Evolutionary conservation across 2,329 filamentous ascomycete genomes (phyloP).

Genomic region (Microsporum ferrugineum): DNA sequence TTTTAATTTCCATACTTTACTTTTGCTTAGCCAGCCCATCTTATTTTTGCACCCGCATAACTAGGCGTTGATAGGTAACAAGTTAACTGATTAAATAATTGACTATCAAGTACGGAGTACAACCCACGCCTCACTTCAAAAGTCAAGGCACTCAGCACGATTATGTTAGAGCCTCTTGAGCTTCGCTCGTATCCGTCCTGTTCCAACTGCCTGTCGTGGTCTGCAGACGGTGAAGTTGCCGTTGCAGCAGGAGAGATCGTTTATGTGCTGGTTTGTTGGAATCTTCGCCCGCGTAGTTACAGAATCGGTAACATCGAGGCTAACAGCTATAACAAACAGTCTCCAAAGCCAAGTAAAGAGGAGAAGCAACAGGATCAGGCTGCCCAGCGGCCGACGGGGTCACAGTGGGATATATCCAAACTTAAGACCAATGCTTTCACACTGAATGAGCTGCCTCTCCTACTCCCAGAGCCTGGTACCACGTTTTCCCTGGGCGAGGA

Average conservation of each 20-base stretch:
- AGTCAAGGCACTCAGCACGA: neutral
- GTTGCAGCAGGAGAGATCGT: constrained; percentile 46
- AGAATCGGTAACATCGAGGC: constrained; percentile 20
- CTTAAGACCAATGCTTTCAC: constrained; percentile 45
- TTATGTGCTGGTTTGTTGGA: constrained; percentile 36
- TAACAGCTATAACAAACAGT: constrained; percentile 15
- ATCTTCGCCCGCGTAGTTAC: no score
- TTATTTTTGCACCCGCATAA: no score
- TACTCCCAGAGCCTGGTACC: constrained; percentile 36
- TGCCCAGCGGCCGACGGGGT: constrained; percentile 9
- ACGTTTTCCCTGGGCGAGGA: constrained; percentile 49
- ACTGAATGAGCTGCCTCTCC: constrained; percentile 38
- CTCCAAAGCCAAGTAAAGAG: constrained; percentile 4
- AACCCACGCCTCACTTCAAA: neutral
- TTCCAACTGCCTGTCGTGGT: constrained; percentile 47
- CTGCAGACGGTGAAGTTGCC: constrained; percentile 46
- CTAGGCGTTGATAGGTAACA: neutral
- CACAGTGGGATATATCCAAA: constrained; percentile 29
- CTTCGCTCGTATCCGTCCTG: constrained; percentile 41
- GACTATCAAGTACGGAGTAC: no score
- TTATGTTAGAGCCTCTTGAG: constrained; percentile 26
- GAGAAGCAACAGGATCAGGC: neutral
- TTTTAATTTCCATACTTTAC: no score
- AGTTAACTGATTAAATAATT: neutral
- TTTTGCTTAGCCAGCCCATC: no score